Base-by-base conservation (phyloP, 768 basidiomycete genomes). In the Tylopilus rubrobrunneus region DNA sequence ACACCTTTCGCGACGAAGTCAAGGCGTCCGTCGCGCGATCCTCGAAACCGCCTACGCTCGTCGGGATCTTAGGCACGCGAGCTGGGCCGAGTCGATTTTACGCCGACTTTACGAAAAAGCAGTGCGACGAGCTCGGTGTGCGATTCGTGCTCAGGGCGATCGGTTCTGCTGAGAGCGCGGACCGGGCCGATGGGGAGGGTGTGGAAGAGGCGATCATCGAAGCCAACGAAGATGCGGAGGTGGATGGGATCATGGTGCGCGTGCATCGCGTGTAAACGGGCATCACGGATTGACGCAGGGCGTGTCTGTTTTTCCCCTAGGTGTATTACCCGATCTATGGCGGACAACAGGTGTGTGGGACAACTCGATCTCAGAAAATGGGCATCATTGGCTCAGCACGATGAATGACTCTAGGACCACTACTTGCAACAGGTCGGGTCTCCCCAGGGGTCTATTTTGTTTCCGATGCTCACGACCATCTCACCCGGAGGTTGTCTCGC, bases 301-400 rank as follows among this genome's bases (percentile, higher is more conserved):
- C 25, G 4, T 25, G 45, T 5, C 15, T 21, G 21, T 21, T 2
- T 23, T 12, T 4, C 8, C 2, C 40, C 15, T 52, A 93, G 92
- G 90, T 95, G 11, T 97, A 98, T 72, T 99, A 92, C 72, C 97
- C 97, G 2, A 96, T 98, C 59, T 97, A 91, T 64, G 96, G 96
- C 23, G 83, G 77, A 34, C 85, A 84, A 56, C 92, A 92, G 83
- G 91, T 91, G 8, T 23, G 84, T 53, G 55, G 25, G 15, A 34
- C 9, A 17, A 7, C 23, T 21, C 29, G 14, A 40, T 2, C 19
- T 15, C 21, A 6, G 6, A 33, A 11, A 3, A 42, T 19, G 6
- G 21, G 43, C 33, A 49, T 56, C 41, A 36, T 48, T 61, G 41
- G 62, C 31, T 19, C 33, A 23, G 10, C 5, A 15, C 37, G 17